phyloP scores from a whole-genome alignment of 2,329 filamentous ascomycete genomes.

The Herpotrichia juniperi region DNA sequence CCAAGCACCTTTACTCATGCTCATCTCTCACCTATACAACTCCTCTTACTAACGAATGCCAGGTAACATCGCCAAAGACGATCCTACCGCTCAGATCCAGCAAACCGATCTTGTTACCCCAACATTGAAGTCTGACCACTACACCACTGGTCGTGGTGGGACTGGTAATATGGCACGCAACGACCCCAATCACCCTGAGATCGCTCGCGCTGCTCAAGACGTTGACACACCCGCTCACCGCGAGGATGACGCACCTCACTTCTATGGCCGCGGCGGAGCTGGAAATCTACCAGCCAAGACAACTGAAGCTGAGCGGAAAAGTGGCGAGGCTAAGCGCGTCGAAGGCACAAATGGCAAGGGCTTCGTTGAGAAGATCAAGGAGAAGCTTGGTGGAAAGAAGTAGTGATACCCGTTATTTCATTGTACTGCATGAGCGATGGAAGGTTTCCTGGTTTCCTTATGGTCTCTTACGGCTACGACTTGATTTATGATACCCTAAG shows the following conservation, averaged over 20 bases:
- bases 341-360: constrained; percentile 40
- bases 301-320: constrained; percentile 44
- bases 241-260: constrained; percentile 64
- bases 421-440: background rate
- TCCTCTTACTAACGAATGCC: constrained; percentile 14
- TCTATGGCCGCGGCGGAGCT: constrained; percentile 76
- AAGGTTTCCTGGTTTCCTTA: background rate
- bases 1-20: background rate
- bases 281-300: constrained; percentile 69
- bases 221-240: constrained; percentile 64
- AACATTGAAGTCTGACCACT: constrained; percentile 79
- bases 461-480: background rate
- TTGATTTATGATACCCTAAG: constrained; percentile 9
- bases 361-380: constrained; percentile 61
- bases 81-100: constrained; percentile 38
- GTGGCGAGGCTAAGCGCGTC: constrained; percentile 28
- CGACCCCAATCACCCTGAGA: constrained; percentile 67
- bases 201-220: constrained; percentile 82
- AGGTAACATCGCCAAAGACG: constrained; percentile 57
- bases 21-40: background rate
- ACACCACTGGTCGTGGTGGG: constrained; percentile 89
- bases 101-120: constrained; percentile 77
- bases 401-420: constrained; percentile 10
- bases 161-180: constrained; percentile 86
- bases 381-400: constrained; percentile 51